Conservation (phyloP, 1,284 basidiomycete species). For the Tilletia walkeri region DNA sequence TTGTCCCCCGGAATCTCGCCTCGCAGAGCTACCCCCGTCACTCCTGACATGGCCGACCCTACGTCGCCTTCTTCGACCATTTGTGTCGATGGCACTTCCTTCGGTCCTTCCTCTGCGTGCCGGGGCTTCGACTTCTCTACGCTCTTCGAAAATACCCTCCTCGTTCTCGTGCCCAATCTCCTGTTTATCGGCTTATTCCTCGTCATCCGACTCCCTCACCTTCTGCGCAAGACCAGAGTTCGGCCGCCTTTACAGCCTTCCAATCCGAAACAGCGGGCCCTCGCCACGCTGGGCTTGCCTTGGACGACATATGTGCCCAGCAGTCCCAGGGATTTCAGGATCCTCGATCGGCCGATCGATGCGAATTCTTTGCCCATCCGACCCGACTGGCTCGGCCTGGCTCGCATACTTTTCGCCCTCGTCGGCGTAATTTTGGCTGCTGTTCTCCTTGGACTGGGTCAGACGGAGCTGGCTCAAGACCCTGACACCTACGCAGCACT, state of each 20-base stretch:
- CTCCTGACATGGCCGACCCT: not conserved
- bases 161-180: slow-evolving; percentile 14
- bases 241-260: not conserved
- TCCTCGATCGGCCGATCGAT: too few species aligned
- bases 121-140: slow-evolving; percentile 13
- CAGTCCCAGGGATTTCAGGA: too few species aligned
- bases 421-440: too few species aligned
- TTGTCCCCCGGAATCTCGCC: not conserved
- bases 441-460: too few species aligned
- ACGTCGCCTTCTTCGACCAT: not conserved
- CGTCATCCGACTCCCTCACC: not conserved
- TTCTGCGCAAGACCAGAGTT: not conserved
- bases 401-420: too few species aligned
- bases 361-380: too few species aligned
- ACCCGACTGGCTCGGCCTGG: too few species aligned
- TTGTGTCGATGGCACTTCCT: slow-evolving; percentile 10
- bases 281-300: too few species aligned
- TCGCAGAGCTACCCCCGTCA: not conserved
- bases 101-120: not conserved
- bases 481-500: not conserved
- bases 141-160: slow-evolving; percentile 11
- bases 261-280: too few species aligned
- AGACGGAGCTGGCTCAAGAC: too few species aligned
- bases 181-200: slow-evolving; percentile 10
- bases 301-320: too few species aligned